These are phyloP conservation scores for Papiliotrema nemorosa DNA, from an alignment of 1,284 basidiomycete genomes.

Conservation along the genomic window DNA sequence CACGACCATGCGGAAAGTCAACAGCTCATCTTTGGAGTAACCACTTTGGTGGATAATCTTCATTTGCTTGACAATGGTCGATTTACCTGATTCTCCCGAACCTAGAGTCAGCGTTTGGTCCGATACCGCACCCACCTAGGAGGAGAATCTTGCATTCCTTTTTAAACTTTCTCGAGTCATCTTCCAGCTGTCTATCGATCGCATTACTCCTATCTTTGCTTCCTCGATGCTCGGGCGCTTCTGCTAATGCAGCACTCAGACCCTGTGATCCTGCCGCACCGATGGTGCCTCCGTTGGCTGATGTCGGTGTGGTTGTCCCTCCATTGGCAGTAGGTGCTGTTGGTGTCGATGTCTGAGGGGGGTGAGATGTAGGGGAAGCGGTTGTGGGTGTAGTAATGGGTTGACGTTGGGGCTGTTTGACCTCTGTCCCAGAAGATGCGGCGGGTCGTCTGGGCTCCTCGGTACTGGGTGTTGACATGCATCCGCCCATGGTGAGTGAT, in stretches of 20 bases:
- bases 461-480: conserved; percentile 33
- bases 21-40: conserved; percentile 75
- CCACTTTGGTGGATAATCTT: conserved; percentile 98
- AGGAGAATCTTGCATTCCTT: conserved; percentile 93
- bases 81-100: conserved; percentile 87
- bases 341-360: neutral
- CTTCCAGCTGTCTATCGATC: conserved; percentile 57
- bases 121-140: conserved; percentile 61
- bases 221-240: conserved; percentile 24
- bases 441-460: conserved; percentile 13
- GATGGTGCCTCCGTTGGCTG: conserved; percentile 5
- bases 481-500: conserved; percentile 31
- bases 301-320: neutral
- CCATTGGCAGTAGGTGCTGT: neutral
- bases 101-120: conserved; percentile 47
- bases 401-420: neutral
- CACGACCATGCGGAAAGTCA: conserved; percentile 73
- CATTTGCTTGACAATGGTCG: conserved; percentile 98
- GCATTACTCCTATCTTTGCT: conserved; percentile 62
- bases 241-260: conserved; percentile 35
- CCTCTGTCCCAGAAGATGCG: neutral
- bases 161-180: conserved; percentile 62
- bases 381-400: neutral
- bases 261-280: conserved; percentile 19
- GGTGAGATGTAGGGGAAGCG: neutral